Percentiles rank a stretch among this genome's conserved stretches.
Conservation (phyloP, 1,139 yeast genomes). For the Geotrichum restrictum region DNA sequence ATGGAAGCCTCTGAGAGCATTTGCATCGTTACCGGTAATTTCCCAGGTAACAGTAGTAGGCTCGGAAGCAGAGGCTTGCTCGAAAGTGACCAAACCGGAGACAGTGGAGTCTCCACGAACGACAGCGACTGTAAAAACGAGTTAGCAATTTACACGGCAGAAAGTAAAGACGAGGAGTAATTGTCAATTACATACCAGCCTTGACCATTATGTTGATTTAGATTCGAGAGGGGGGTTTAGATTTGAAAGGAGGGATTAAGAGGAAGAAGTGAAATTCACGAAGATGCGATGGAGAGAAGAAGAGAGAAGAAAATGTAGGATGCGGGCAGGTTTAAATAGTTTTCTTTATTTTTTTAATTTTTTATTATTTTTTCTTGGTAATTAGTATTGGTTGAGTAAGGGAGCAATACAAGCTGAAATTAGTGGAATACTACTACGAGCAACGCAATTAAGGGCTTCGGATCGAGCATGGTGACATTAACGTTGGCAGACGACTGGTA, state of each 20-base stretch:
- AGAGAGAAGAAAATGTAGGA: neutral
- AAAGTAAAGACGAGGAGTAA: neutral
- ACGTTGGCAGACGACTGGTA: no score
- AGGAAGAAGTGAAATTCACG: neutral
- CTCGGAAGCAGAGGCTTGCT: slow-evolving; percentile 70
- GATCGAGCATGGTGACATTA: no score
- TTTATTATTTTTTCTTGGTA: no score
- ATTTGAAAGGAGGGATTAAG: no score
- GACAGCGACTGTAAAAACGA: slow-evolving; percentile 64
- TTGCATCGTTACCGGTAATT: slow-evolving; percentile 79
- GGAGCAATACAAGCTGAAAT: no score
- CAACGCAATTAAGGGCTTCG: no score
- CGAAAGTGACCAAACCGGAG: slow-evolving; percentile 78
- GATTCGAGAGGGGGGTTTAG: no score
- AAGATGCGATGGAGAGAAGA: neutral
- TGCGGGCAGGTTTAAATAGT: neutral
- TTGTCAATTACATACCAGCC: slow-evolving; percentile 9
- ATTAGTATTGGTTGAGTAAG: no score
- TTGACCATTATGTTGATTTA: slow-evolving; percentile 12
- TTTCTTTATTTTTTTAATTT: neutral
- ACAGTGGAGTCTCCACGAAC: slow-evolving; percentile 92
- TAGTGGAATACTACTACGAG: no score
- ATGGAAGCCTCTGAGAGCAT: slow-evolving; percentile 95
- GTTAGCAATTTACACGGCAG: slow-evolving; percentile 1
- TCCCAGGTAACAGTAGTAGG: slow-evolving; percentile 87